Base-by-base conservation (phyloP, 805 yeast genomes). In the Candida xiaguanensis region DNA sequence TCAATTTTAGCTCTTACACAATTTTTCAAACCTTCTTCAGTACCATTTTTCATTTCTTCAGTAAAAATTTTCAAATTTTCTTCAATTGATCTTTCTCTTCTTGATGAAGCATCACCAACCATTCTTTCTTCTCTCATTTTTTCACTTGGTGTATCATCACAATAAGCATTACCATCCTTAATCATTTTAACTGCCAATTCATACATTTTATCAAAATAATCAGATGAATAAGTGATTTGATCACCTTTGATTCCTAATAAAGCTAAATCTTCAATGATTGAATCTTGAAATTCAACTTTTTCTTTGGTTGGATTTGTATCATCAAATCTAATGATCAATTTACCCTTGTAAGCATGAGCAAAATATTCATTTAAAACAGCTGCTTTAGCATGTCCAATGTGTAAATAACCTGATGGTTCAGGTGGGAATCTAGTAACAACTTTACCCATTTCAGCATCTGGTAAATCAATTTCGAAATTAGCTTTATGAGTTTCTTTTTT, bases 361-460 rank as follows among this genome's bases (percentile, higher is more conserved):
- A 93, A 91, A 71, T 90, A 91, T 67, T 93, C 93, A 72, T 93
- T 93, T 61, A 93, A 77, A 43, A 93, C 75, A 40, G 99, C 99
- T 46, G 99, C 99, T 68, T 93, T 93, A 45, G 96, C 99, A 61
- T 93, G 99, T 52, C 99, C 99, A 67, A 93, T 93, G 68, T 93
- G 99, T 67, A 93, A 77, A 67, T 90, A 93, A 70, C 99, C 99
- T 69, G 95, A 86, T 44, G 99, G 99, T 72, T 93, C 99, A 49
- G 99, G 99, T 38, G 96, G 99, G 80, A 93, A 93, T 70, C 99
- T 85, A 39, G 99, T 95, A 39, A 95, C 98, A 42, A 93, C 99
- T 66, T 90, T 72, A 49, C 99, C 99, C 42, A 84, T 80, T 55
- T 77, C 80, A 43, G 99, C 99, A 60, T 81, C 95, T 43, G 85